Conservation (phyloP, 108 stramenopile species). For the Cyclotella baltica region DNA sequence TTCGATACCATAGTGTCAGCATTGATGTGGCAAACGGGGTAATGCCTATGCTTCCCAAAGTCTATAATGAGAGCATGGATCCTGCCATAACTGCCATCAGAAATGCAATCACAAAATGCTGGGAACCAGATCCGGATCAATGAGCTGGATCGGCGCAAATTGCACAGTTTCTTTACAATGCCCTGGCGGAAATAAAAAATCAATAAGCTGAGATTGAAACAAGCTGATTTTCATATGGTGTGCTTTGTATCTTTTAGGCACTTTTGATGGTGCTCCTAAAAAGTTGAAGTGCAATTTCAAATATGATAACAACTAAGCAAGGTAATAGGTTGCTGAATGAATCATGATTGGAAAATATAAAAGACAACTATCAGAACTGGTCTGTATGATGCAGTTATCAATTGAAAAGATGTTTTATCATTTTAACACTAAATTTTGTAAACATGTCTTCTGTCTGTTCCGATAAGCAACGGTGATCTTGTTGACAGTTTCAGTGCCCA, state of each 20-base stretch:
- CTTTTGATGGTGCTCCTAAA: neutral
- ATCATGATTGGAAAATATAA: no score
- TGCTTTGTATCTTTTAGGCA: neutral
- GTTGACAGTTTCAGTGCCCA: no score
- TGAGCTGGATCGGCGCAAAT: slow-evolving; percentile 66
- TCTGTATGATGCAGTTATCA: no score
- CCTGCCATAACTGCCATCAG: slow-evolving; percentile 72
- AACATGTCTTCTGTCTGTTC: no score
- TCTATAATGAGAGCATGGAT: slow-evolving; percentile 52
- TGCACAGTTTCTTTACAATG: slow-evolving; percentile 36
- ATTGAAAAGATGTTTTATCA: no score
- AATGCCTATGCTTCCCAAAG: slow-evolving; percentile 62
- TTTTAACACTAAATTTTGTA: no score
- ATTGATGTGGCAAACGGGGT: slow-evolving; percentile 59
- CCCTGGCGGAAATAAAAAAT: neutral
- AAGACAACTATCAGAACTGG: no score
- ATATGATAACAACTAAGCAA: no score
- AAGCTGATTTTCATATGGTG: neutral
- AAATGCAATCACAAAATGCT: slow-evolving; percentile 72
- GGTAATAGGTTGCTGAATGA: no score
- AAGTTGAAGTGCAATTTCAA: no score
- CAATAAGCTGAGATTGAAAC: neutral
- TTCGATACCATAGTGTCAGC: slow-evolving; percentile 57
- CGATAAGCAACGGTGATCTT: no score
- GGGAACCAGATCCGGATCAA: slow-evolving; percentile 58